Conservation (phyloP, 345 rosid species). For the Clarkia xantiana region DNA sequence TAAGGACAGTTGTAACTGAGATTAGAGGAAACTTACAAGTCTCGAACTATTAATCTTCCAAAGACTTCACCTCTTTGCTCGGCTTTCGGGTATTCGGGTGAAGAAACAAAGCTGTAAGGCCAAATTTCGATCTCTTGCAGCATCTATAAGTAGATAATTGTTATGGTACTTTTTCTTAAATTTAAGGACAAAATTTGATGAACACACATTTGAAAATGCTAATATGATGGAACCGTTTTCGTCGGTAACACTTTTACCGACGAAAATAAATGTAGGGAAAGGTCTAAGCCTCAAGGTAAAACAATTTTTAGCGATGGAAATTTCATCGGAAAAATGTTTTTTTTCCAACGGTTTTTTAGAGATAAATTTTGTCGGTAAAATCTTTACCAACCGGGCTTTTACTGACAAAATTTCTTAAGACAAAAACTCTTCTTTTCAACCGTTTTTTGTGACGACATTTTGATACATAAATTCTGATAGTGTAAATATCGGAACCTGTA, state of each 20-base stretch:
- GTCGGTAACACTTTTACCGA: too few relatives aligned
- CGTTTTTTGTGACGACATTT: too few relatives aligned
- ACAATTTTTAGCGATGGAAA: too few relatives aligned
- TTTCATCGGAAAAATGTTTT: too few relatives aligned
- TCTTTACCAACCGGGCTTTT: not conserved
- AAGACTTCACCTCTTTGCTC: conserved; percentile 21
- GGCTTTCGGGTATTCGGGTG: conserved; percentile 58
- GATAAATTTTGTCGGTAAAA: too few relatives aligned
- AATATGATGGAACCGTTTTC: too few relatives aligned
- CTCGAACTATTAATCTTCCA: not conserved
- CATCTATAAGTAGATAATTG: not conserved
- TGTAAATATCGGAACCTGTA: not conserved
- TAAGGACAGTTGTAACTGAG: not conserved
- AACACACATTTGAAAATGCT: not conserved
- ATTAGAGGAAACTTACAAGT: conserved; percentile 10
- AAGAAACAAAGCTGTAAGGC: not conserved
- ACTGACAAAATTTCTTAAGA: not conserved
- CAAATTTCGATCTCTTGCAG: not conserved
- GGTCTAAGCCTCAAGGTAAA: too few relatives aligned
- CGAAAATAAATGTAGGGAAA: too few relatives aligned
- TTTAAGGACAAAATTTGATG: not conserved
- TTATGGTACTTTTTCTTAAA: not conserved
- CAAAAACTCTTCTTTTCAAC: not conserved
- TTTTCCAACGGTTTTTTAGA: too few relatives aligned
- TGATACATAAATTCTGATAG: too few relatives aligned